Conservation (phyloP, 805 yeast species). For the Myxozyma udenii region DNA sequence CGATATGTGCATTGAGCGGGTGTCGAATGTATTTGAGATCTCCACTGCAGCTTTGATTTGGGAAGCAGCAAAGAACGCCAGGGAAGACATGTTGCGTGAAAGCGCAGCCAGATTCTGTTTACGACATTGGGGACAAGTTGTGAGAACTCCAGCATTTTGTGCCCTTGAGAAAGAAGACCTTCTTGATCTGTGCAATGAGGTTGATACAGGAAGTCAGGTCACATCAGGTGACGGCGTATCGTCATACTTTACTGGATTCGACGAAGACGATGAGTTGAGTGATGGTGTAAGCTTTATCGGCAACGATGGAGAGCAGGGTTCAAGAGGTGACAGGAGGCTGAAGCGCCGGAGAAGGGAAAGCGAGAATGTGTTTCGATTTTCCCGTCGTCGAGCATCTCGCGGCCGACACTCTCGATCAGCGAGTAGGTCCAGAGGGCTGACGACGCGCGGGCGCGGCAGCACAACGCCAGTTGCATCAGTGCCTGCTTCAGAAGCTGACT, state of each 20-base stretch:
- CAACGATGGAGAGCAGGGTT: background rate
- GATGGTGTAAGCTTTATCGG: background rate
- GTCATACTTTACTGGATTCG: background rate
- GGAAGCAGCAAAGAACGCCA: constrained; percentile 32
- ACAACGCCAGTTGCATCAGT: too few relatives aligned
- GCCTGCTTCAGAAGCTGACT: too few relatives aligned
- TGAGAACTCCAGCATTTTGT: constrained; percentile 30
- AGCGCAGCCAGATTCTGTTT: constrained; percentile 32
- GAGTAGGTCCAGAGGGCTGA: too few relatives aligned
- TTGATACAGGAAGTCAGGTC: constrained; percentile 24
- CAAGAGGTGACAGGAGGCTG: too few relatives aligned
- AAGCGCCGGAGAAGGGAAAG: too few relatives aligned
- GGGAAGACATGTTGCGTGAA: constrained; percentile 28
- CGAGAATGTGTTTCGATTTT: too few relatives aligned
- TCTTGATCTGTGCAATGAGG: constrained; percentile 32
- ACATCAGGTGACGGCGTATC: background rate
- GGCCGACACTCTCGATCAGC: too few relatives aligned
- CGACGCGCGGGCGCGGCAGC: too few relatives aligned
- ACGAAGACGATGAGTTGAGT: background rate
- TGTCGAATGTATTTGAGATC: constrained; percentile 24
- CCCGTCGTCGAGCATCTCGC: too few relatives aligned
- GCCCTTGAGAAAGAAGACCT: constrained; percentile 25
- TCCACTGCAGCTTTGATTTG: constrained; percentile 31
- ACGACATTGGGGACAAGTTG: constrained; percentile 35
- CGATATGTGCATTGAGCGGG: constrained; percentile 32